Conservation (phyloP, 768 basidiomycete genomes). For the Lyophyllum semitale region DNA sequence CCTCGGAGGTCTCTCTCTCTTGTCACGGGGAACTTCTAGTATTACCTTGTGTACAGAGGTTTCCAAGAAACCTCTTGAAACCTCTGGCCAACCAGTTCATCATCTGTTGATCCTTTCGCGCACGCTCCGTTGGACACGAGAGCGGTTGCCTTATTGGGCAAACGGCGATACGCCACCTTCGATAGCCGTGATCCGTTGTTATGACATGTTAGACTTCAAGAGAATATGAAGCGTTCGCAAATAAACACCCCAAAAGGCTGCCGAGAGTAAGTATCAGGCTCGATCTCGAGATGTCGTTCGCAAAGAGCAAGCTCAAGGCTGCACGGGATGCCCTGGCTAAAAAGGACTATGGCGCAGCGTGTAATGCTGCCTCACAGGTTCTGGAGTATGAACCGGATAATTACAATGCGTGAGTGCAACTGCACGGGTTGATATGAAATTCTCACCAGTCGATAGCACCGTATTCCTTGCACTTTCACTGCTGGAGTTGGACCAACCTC, state of each 20-base stretch:
- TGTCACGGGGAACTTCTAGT: no score
- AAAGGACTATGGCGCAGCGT: constrained; percentile 73
- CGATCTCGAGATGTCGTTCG: constrained; percentile 41
- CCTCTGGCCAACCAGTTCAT: no score
- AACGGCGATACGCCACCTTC: no score
- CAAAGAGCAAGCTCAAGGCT: constrained; percentile 76
- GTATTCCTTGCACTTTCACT: constrained; percentile 84
- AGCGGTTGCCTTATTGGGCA: no score
- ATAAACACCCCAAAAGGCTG: no score
- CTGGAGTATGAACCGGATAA: constrained; percentile 79
- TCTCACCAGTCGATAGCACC: constrained; percentile 47
- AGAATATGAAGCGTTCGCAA: not conserved
- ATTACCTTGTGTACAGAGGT: no score
- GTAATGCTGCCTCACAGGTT: constrained; percentile 63
- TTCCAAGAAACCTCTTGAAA: no score
- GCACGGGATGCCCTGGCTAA: constrained; percentile 75
- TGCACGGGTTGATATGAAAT: not conserved
- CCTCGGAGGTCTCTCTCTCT: no score
- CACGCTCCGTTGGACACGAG: no score
- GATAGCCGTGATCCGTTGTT: no score
- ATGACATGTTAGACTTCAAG: not conserved
- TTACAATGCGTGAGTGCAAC: constrained; percentile 79
- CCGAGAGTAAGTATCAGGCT: not conserved
- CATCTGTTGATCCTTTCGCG: no score
- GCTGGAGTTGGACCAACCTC: constrained; percentile 69